Conservation (phyloP, 257 asterid species). For the Solanum etuberosum region DNA sequence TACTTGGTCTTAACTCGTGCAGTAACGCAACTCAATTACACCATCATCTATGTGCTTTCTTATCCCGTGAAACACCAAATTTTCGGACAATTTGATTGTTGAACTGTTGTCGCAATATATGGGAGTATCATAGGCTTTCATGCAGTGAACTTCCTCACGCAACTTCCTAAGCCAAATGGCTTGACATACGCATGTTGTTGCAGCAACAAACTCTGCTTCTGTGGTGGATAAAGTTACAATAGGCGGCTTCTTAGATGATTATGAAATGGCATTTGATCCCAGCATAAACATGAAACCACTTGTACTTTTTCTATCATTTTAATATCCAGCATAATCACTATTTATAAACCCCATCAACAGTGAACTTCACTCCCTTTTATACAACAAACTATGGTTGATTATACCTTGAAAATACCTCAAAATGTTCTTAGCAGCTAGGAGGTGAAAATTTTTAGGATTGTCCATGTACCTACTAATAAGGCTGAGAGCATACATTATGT, state of each 20-base stretch:
- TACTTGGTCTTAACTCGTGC: background rate
- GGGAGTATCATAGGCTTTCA: background rate
- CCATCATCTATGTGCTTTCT: background rate
- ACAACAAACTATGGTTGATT: background rate
- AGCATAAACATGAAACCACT: background rate
- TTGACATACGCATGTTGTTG: no score
- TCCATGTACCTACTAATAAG: background rate
- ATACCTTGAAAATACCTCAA: background rate
- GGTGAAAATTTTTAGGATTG: background rate
- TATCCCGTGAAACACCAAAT: no score
- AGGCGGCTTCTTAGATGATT: background rate
- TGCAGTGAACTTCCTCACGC: background rate
- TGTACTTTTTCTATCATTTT: background rate
- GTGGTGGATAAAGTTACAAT: background rate
- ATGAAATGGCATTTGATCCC: background rate
- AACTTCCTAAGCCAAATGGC: background rate
- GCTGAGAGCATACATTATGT: background rate
- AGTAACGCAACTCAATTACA: background rate
- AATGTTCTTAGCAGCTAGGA: background rate
- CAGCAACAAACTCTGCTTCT: no score
- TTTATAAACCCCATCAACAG: background rate
- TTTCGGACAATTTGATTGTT: no score
- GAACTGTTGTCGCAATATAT: background rate
- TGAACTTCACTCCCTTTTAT: background rate
- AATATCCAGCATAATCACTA: background rate